Base-by-base conservation (phyloP, 2,329 filamentous ascomycete genomes). In the Chaetomium olivaceum region DNA sequence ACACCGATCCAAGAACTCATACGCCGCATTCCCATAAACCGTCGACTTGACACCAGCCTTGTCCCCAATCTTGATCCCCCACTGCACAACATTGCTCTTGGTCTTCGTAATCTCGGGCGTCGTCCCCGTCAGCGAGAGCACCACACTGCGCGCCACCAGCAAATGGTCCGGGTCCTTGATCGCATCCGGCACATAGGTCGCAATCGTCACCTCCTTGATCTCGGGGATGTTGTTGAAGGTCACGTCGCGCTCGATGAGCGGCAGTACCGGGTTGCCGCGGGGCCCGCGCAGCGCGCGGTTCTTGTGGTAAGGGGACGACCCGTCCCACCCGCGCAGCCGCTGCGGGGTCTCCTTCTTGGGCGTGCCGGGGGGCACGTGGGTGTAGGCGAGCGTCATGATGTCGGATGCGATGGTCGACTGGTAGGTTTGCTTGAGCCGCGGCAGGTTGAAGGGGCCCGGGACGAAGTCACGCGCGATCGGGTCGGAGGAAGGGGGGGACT, bases 301-400 rank as follows among this genome's bases (percentile, higher is more conserved):
- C 81, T 93, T 92, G 83, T 93, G 93, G 80, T 99, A 99, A 2
- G 94, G 95, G 8, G 92, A 96, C 61, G 90, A 91, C 72, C 90
- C 93, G 67, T 94, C 90, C 95, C 95, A 99, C 73, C 85, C 81
- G 64, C 95, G 87, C 72, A 98, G 81, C 68, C 91, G 88, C 67
- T 92, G 87, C 68, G 83, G 80, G 61, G 74, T 72, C 71, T 76
- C 84, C 75, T 80, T 76, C 12, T 76, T 83, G 74, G 80, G 76
- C 7, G 89, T 90, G 66, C 93, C 93, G 0, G 93, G 93, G 1
- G 92, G 91, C 61, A 82, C 87, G 81, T 99, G 95, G 63, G 87
- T 86, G 81, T 99, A 99, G 72, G 90, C 88, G 74, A 99, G 85
- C 56, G 93, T 91, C 81, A 98, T 87, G 73, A 97, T 85, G 78